Evolutionary conservation across 192 early-diverging fungal genomes (phyloP).

Genomic region (Funneliformis mosseae): DNA sequence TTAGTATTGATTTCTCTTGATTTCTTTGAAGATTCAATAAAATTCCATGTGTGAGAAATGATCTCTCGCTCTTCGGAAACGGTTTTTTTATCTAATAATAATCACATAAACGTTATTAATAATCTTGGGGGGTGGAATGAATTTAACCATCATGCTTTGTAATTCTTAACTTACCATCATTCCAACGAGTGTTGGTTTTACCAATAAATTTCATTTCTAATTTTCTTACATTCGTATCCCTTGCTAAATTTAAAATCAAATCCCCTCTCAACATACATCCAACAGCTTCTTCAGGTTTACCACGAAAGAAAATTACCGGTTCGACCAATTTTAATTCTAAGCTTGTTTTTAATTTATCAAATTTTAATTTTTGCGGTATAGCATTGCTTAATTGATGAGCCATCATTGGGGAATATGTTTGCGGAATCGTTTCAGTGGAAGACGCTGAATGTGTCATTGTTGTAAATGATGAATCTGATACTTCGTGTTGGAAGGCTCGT

Average conservation of each 20-base stretch:
- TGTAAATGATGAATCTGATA: not conserved
- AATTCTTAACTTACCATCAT: not conserved
- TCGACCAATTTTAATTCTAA: constrained; percentile 25
- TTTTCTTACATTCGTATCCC: constrained; percentile 8
- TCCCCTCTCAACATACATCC: constrained; percentile 25
- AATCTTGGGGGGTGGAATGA: too few species aligned
- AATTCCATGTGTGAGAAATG: constrained; percentile 7
- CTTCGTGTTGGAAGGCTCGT: not conserved
- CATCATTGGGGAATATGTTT: not conserved
- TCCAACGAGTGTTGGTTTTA: not conserved
- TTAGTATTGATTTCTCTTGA: not conserved
- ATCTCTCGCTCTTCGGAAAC: not conserved
- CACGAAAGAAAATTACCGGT: constrained; percentile 20
- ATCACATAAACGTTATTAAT: too few species aligned
- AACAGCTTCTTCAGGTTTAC: constrained; percentile 22
- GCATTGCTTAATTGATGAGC: not conserved
- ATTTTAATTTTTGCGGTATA: not conserved
- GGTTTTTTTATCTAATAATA: not conserved
- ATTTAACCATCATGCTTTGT: too few species aligned
- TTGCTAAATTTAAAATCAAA: not conserved
- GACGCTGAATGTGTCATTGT: not conserved
- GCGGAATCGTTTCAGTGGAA: not conserved
- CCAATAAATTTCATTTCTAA: constrained; percentile 12
- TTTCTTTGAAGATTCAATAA: not conserved
- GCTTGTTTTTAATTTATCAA: not conserved